These are phyloP conservation scores for Ajuga reptans DNA, from an alignment of 305 asterid species.

Conservation along the genomic window DNA sequence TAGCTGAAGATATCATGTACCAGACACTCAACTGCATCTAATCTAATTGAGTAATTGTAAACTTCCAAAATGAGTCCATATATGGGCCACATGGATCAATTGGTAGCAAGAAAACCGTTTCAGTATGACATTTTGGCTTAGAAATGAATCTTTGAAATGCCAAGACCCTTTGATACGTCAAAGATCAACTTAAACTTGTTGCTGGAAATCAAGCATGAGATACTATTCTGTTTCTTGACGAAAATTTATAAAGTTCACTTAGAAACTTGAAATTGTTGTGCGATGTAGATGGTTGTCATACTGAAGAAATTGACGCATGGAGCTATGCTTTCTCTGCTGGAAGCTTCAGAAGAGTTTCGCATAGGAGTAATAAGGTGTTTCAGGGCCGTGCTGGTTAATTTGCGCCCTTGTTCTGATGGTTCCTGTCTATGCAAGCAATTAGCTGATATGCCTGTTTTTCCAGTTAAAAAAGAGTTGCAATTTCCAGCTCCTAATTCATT, in stretches of 20 bases:
- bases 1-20: background rate
- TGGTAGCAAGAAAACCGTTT: background rate
- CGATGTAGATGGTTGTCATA: conserved; percentile 61
- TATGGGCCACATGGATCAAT: background rate
- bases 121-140: background rate
- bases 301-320: conserved; percentile 73
- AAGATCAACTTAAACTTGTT: background rate
- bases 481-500: conserved; percentile 27
- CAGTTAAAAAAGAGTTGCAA: conserved; percentile 30
- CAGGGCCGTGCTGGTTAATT: conserved; percentile 58
- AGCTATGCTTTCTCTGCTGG: conserved; percentile 72
- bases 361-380: conserved; percentile 79
- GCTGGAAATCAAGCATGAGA: background rate
- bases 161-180: background rate
- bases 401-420: conserved; percentile 53
- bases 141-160: background rate
- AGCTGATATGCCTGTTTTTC: conserved; percentile 39
- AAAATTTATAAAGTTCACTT: background rate
- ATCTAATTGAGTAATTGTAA: background rate
- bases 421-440: conserved; percentile 65
- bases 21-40: background rate
- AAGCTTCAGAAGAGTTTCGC: conserved; percentile 96
- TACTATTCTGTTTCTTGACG: background rate
- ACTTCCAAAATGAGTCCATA: background rate
- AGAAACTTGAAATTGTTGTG: background rate